Evolutionary conservation across 1,284 basidiomycete species (phyloP), one percentile per base, ranked within the genome.

Genomic region (Ceratobasidium theobromae): DNA sequence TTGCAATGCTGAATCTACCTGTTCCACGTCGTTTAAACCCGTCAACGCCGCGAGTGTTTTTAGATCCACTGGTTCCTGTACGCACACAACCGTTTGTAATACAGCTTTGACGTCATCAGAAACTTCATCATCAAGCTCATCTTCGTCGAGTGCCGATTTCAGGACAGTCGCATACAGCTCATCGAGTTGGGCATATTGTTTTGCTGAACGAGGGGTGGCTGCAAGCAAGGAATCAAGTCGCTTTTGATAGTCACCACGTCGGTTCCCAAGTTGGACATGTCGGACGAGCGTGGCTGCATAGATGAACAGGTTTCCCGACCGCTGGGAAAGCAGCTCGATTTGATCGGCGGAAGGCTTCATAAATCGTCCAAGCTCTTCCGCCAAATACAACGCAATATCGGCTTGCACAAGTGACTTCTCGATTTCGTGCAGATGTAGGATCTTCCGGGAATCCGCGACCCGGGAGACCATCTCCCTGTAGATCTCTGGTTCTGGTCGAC

Each of bases 341-440:
- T 62, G 54, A 5, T 67, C 57, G 4, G 2, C 3, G n/a, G 49
- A 3, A 2, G 25, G 27, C 16, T 16, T 3, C 14, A 52, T 30
- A 28, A n/a, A n/a, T n/a, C 3, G 9, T 3, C 8, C 49, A 3
- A 52, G 28, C 16, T 52, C 49, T 5, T 14, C 28, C 9, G 16
- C 16, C 30, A 52, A 23, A 33, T 30, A 52, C 3, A 30, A 8
- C 30, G 3, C 25, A 5, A 69, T 67, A 23, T 69, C 68, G 1
- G 23, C 40, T 21, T 54, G 41, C 11, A 67, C 65, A 0, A 67
- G 33, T 12, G 68, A 62, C 27, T 27, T 28, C 35, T 69, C 68
- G 23, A 68, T 52, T n/a, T 68, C 62, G 40, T 68, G 67, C 14
- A 68, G 64, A 21, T 62, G 57, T n/a, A n/a, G n/a, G n/a, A n/a